phyloP scores from a whole-genome alignment of 192 early-diverging fungal species.

The Coemansia sp. region DNA sequence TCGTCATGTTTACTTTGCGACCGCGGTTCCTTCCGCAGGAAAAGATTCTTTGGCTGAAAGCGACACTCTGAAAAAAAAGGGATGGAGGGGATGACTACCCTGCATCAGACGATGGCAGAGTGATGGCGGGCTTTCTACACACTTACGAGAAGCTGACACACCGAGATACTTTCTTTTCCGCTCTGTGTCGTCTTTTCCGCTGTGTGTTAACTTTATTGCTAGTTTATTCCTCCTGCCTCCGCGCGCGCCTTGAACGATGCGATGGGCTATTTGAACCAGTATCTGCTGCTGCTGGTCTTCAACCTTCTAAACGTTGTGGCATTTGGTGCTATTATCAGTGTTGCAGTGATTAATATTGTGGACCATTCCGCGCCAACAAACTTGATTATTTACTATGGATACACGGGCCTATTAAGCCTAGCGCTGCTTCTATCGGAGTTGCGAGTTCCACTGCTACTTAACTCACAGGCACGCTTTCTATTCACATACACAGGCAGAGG shows the following conservation, averaged over 20 bases:
- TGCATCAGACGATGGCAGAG: background rate
- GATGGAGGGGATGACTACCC: background rate
- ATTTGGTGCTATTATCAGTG: constrained; percentile 41
- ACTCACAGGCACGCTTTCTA: constrained; percentile 55
- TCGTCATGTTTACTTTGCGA: background rate
- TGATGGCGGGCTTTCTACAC: background rate
- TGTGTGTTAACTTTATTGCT: background rate
- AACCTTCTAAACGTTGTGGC: constrained; percentile 52
- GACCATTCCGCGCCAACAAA: constrained; percentile 46
- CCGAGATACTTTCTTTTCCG: background rate
- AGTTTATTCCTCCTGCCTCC: background rate
- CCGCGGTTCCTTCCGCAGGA: background rate
- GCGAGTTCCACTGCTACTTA: constrained; percentile 42
- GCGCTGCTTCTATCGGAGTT: constrained; percentile 56
- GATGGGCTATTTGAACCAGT: constrained; percentile 47
- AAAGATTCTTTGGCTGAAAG: background rate
- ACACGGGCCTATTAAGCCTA: constrained; percentile 50
- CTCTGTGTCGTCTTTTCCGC: background rate
- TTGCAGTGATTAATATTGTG: constrained; percentile 44
- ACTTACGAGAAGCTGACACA: background rate
- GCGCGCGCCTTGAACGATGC: constrained; percentile 15
- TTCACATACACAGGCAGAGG: constrained; percentile 61
- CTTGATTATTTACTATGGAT: constrained; percentile 54
- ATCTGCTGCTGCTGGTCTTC: constrained; percentile 47
- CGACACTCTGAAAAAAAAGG: background rate